These are phyloP conservation scores for Aspergillus terreus DNA, from an alignment of 2,329 filamentous ascomycete genomes.

Conservation along the genomic window DNA sequence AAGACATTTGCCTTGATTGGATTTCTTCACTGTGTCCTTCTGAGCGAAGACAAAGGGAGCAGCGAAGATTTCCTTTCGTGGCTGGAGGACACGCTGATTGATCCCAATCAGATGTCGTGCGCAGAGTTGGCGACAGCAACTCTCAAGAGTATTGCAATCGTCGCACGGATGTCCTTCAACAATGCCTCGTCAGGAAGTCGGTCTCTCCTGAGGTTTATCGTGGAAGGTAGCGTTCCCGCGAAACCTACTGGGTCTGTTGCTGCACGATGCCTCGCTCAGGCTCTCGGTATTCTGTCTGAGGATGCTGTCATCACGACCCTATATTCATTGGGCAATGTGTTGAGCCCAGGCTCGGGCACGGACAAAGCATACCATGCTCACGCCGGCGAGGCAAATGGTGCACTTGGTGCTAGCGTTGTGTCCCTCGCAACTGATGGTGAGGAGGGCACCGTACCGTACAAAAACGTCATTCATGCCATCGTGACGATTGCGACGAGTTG, in stretches of 20 bases:
- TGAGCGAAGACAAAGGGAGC: slow-evolving; percentile 79
- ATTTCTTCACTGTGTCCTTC: slow-evolving; percentile 78
- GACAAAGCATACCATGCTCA: slow-evolving; percentile 42
- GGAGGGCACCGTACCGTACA: slow-evolving; percentile 74
- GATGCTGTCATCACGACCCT: slow-evolving; percentile 93
- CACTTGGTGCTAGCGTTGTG: slow-evolving; percentile 45
- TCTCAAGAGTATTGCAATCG: slow-evolving; percentile 74
- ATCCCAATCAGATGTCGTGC: slow-evolving; percentile 78
- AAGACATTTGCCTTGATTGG: slow-evolving; percentile 78
- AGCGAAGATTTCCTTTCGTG: slow-evolving; percentile 74
- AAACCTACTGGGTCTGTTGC: slow-evolving; percentile 69
- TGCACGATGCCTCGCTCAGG: slow-evolving; percentile 77
- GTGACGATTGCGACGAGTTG: slow-evolving; percentile 81
- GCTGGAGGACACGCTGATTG: slow-evolving; percentile 78
- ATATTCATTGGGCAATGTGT: slow-evolving; percentile 92
- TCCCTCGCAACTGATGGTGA: slow-evolving; percentile 72
- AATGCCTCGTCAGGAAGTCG: slow-evolving; percentile 74
- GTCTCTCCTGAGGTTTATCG: slow-evolving; percentile 79
- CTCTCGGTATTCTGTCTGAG: slow-evolving; percentile 78
- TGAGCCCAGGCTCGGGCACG: slow-evolving; percentile 65
- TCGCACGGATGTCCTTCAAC: slow-evolving; percentile 70
- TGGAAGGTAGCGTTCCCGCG: slow-evolving; percentile 68
- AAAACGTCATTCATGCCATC: slow-evolving; percentile 91
- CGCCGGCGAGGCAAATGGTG: slow-evolving; percentile 8
- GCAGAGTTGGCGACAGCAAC: slow-evolving; percentile 71